Evolutionary conservation across 2,329 filamentous ascomycete genomes (phyloP).

Genomic region (Emmonsia crescens): DNA sequence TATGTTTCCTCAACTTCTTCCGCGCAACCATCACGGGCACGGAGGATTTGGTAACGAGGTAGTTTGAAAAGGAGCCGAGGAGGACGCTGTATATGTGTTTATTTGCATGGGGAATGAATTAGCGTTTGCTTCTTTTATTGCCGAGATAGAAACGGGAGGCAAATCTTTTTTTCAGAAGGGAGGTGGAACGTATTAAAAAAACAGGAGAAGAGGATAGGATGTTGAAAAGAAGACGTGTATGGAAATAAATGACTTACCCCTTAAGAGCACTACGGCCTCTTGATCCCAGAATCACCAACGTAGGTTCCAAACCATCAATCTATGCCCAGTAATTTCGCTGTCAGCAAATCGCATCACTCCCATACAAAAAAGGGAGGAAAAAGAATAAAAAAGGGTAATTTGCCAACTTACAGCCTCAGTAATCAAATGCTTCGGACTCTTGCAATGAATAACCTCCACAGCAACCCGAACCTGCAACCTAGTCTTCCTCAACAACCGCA

Average conservation of each 20-base stretch:
- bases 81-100: conserved; percentile 58
- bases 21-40: conserved; percentile 97
- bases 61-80: conserved; percentile 93
- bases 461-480: conserved; percentile 85
- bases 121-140: not conserved
- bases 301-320: conserved; percentile 86
- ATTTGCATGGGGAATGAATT: conserved; percentile 1
- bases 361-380: not conserved
- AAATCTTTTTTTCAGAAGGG: too few species aligned
- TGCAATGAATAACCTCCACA: conserved; percentile 95
- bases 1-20: conserved; percentile 78
- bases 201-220: conserved; percentile 5
- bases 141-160: too few species aligned
- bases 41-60: conserved; percentile 90
- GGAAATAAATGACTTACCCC: conserved; percentile 50
- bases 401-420: conserved; percentile 71
- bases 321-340: conserved; percentile 22
- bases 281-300: conserved; percentile 84
- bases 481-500: conserved; percentile 82
- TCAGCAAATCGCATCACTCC: conserved; percentile 1
- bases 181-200: not conserved
- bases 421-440: conserved; percentile 90
- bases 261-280: conserved; percentile 85
- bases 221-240: not conserved
- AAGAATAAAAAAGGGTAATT: not conserved